Evolutionary conservation across 805 yeast genomes (phyloP), one percentile per base, ranked within the genome.

Genomic region (Lachancea mirantina): DNA sequence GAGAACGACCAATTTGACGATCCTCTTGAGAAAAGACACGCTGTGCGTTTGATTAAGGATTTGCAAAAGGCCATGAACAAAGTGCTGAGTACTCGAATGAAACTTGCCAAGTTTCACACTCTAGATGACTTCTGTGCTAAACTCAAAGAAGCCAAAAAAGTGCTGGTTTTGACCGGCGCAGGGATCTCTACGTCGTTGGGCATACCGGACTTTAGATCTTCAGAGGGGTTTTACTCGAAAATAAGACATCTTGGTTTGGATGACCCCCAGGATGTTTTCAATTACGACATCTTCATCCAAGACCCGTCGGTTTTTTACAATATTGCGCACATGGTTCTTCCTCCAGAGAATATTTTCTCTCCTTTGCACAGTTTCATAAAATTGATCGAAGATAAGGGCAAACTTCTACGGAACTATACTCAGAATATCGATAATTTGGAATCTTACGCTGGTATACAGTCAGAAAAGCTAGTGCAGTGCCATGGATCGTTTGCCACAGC

Each of bases 401-500:
- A 82, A 55, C 64, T 87, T 28, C 57, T 87, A 36, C 68, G 95
- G 45, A 84, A 85, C 53, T 87, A 87, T 56, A 84, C 96, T 2
- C 96, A 87, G 53, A 87, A 87, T 51, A 87, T 87, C 32, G 96
- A 87, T 56, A 84, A 87, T 50, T 55, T 87, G 41, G 95, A 85
- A 59, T 71, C 73, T n/a, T 72, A 74, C 42, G 94, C 83, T 0
- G 95, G 95, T 4, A 68, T 87, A 6, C 54, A 63, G 6, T 57
- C 67, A 2, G 84, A 78, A 6, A 77, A 75, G 45, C 55, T 82
- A 41, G 81, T 87, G 15, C 95, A 85, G 57, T 87, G 96, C 52
- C 96, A 87, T 58, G 96, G 96, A 1, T 83, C 94, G 2, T 87
- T 87, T 58, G 95, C 94, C 0, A 71, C 74, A 0, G 96, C 95